Base-by-base conservation (phyloP, 139 green algal genomes). In the Micractinium sp. region DNA sequence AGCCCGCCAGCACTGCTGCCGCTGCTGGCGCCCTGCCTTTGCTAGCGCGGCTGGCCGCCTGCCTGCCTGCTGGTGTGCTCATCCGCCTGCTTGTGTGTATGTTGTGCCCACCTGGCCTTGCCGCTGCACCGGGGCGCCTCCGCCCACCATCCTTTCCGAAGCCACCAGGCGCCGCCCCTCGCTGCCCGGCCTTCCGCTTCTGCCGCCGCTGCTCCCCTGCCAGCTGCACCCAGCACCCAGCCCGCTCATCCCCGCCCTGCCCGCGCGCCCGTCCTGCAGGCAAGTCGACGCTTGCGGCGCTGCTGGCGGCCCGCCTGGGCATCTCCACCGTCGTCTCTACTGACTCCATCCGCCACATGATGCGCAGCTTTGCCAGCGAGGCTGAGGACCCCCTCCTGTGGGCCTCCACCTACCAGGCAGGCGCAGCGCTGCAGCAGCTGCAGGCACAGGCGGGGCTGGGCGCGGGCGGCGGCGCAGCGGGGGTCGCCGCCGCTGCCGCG, bases 281-380 rank as follows among this genome's bases (percentile, higher is more conserved):
- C 89, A 99, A 99, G 92, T 98, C 95, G 53, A 99, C 97, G 31
- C 92, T 99, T 77, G 97, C 97, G 12, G 97, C 96, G 1, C 95
- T 99, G 80, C 90, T 99, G 92, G 97, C 95, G 15, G 90, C 91
- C 38, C 91, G 97, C 9, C 93, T 99, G 84, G 96, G 96, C 78
- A 98, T 99, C 88, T 96, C 93, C 75, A 98, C 95, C 3, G 92
- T 99, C 3, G 87, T 99, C 1, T 98, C 95, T 71, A 99, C 97
- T 0, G 97, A 99, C 91, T 96, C 93, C 31, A 91, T 98, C 22
- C 93, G 97, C 29, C 93, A 99, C 94, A 96, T 98, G 94, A 82
- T 98, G 90, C 93, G 95, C 84, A 89, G 85, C 61, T 90, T 93
- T 82, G 93, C 80, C 85, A 89, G n/a, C 86, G 91, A 92, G 96